Evolutionary conservation across 768 basidiomycete species (phyloP), one percentile per base, ranked within the genome.

Genomic region (Tylopilus rubrobrunneus): DNA sequence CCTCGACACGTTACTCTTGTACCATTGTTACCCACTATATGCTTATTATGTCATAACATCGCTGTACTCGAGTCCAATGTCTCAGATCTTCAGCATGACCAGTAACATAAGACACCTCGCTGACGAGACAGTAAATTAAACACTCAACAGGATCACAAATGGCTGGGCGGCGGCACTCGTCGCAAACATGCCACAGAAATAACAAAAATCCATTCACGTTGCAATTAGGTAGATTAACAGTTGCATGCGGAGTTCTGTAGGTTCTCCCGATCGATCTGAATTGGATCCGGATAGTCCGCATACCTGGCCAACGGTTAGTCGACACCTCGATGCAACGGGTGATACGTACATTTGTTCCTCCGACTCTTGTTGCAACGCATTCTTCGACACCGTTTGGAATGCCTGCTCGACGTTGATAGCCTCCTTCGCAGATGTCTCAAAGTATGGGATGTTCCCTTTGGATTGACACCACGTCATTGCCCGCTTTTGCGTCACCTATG

Each of bases 391-490:
- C 2, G 95, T 97, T 73, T 97, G 95, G 85, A 99, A 99, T 4
- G 96, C 97, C 71, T 98, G 96, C 71, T 99, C 97, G 51, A 99
- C 97, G 66, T 99, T 99, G 79, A 98, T 98, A 11, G 97, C 96
- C 73, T 99, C 97, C 75, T 99, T 99, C 39, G 97, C 97, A 9
- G 97, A 99, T 6, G 97, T 98, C 77, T 99, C 97, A 70, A 98
- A 99, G 75, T 98, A 99, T 28, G 97, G 97, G 59, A 99, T 98
- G 73, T 98, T 98, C 68, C 96, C 96, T 76, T 98, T 98, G 54
- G 95, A 88, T 65, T 98, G 95, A 71, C 97, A 99, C 97, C 97
- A 99, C 5, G 96, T 92, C 94, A 98, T 98, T 17, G 97, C 96
- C 41, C 96, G 89, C 71, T 99, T 99, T 86, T 99, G 96, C 9